These are phyloP conservation scores for Penicillium cinerascens DNA, from an alignment of 495 filamentous ascomycete species.

Conservation along the genomic window DNA sequence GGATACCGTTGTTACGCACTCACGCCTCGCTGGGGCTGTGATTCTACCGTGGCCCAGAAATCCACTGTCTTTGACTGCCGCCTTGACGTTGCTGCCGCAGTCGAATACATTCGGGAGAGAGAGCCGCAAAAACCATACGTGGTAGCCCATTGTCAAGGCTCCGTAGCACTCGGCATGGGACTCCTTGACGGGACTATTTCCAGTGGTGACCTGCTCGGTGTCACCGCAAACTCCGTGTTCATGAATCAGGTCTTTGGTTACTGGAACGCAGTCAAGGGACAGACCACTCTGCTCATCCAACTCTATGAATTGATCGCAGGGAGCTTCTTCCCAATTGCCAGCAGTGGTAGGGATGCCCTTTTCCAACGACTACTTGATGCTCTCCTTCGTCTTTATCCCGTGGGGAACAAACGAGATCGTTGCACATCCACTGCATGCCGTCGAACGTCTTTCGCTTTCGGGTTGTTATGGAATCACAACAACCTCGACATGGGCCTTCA, in stretches of 20 bases:
- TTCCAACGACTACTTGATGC: slow-evolving; percentile 12
- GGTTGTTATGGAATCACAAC: slow-evolving; percentile 60
- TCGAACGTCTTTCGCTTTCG: slow-evolving; percentile 57
- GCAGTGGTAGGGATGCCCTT: neutral
- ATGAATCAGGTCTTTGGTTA: slow-evolving; percentile 58
- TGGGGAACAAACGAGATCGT: slow-evolving; percentile 47
- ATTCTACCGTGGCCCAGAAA: slow-evolving; percentile 42
- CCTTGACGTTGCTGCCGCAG: slow-evolving; percentile 56
- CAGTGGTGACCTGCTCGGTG: slow-evolving; percentile 36
- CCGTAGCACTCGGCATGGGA: slow-evolving; percentile 55
- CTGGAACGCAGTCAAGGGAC: slow-evolving; percentile 54
- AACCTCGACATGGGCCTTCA: slow-evolving; percentile 65
- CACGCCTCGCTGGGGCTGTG: slow-evolving; percentile 58
- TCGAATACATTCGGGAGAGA: slow-evolving; percentile 49
- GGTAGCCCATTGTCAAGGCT: slow-evolving; percentile 65
- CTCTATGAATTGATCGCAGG: slow-evolving; percentile 14
- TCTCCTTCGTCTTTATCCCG: slow-evolving; percentile 52
- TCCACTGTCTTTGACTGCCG: slow-evolving; percentile 49
- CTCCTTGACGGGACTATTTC: slow-evolving; percentile 61
- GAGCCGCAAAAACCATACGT: slow-evolving; percentile 48
- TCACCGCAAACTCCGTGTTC: slow-evolving; percentile 63
- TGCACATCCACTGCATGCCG: slow-evolving; percentile 62
- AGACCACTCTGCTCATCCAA: slow-evolving; percentile 35
- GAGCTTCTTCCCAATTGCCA: slow-evolving; percentile 10
- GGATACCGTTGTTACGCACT: slow-evolving; percentile 58